Evolutionary conservation across 192 early-diverging fungal species (phyloP).

Genomic region (Rhizoclosmatium globosum): DNA sequence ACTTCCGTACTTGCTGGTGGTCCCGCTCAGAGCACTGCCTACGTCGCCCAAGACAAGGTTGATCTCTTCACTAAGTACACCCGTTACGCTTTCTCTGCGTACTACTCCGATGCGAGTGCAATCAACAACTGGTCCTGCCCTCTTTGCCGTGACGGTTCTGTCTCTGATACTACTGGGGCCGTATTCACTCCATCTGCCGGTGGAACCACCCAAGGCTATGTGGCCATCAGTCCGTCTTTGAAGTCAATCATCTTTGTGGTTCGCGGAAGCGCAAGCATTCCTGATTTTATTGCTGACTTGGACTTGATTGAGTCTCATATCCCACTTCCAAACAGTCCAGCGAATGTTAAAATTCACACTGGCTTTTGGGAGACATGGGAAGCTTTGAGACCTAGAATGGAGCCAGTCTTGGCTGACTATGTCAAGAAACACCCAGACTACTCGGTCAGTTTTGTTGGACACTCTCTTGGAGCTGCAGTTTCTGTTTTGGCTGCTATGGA

Average conservation of each 20-base stretch:
- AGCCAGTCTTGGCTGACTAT: not conserved
- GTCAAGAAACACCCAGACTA: constrained; percentile 7
- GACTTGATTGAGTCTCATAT: not conserved
- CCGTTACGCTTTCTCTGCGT: not conserved
- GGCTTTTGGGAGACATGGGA: constrained; percentile 40
- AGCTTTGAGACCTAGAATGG: not conserved
- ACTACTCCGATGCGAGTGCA: not conserved
- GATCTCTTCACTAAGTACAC: not conserved
- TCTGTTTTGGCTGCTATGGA: constrained; percentile 43
- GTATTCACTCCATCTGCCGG: not conserved
- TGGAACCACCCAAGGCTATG: constrained; percentile 24
- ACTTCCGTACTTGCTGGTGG: not conserved
- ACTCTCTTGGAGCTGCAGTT: constrained; percentile 49
- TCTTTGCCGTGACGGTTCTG: not conserved
- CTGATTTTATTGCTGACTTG: constrained; percentile 27
- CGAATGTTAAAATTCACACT: constrained; percentile 31
- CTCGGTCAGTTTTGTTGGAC: constrained; percentile 41
- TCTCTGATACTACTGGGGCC: not conserved
- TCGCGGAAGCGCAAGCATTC: constrained; percentile 40
- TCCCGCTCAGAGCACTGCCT: not conserved
- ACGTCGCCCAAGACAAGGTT: not conserved
- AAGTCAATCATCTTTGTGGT: constrained; percentile 44
- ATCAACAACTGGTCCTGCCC: not conserved
- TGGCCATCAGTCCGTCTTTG: constrained; percentile 32
- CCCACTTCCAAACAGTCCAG: not conserved